Percentiles rank a stretch among this genome's conserved stretches.
Conservation (phyloP, 306 rosid genomes). For the Canavalia ensiformis region DNA sequence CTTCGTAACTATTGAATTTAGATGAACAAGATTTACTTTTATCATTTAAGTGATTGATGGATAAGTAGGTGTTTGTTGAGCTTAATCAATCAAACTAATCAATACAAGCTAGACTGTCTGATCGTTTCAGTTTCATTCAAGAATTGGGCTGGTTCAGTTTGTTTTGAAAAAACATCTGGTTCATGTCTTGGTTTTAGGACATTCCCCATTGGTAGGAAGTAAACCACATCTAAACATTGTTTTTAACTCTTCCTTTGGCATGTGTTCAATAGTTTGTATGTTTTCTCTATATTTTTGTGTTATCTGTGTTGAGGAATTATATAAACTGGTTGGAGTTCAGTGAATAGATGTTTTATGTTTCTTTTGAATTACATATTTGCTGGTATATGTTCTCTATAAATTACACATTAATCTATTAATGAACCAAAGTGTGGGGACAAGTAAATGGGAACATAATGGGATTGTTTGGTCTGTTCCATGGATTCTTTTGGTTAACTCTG, state of each 20-base stretch:
- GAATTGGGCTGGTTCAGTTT: neutral
- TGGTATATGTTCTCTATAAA: neutral
- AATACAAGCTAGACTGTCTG: neutral
- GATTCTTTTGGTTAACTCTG: neutral
- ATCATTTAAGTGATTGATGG: conserved; percentile 23
- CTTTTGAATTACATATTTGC: neutral
- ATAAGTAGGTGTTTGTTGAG: neutral
- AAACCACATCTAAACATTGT: neutral
- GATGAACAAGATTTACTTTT: neutral
- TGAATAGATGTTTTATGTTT: neutral
- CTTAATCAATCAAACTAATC: neutral
- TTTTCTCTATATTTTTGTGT: conserved; percentile 14
- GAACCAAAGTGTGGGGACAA: neutral
- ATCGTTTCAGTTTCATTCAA: conserved; percentile 1
- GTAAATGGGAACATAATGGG: neutral
- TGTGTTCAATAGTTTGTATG: neutral
- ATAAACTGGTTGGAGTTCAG: conserved; percentile 8
- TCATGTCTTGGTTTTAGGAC: conserved; percentile 2
- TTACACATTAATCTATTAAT: neutral
- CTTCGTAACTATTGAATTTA: neutral
- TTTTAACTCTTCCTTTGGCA: conserved; percentile 16
- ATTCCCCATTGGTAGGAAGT: neutral
- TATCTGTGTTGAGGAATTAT: neutral
- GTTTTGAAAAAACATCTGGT: neutral
- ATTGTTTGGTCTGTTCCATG: neutral